Conservation (phyloP, 208 protist species). For the Trypanosoma brucei region DNA sequence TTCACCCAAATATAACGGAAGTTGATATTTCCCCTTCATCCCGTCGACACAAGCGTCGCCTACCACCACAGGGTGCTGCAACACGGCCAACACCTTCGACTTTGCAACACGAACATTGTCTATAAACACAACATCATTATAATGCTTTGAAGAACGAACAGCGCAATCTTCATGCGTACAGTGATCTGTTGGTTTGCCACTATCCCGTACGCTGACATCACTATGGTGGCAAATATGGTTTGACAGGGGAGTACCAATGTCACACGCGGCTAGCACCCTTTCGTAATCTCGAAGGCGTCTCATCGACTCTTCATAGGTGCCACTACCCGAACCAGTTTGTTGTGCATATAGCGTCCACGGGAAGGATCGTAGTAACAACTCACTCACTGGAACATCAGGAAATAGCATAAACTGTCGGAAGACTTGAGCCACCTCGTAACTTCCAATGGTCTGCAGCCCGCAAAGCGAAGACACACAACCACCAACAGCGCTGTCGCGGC, state of each 20-base stretch:
- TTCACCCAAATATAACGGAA: conserved; percentile 50
- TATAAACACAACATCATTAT: conserved; percentile 48
- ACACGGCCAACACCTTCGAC: background rate
- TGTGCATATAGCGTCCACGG: conserved; percentile 58
- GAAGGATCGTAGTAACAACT: conserved; percentile 47
- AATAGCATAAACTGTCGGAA: conserved; percentile 40
- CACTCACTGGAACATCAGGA: conserved; percentile 50
- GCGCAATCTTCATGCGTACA: background rate
- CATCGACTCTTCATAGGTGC: conserved; percentile 25
- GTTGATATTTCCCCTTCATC: conserved; percentile 29
- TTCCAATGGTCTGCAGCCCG: conserved; percentile 40
- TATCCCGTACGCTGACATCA: background rate
- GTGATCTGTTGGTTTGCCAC: background rate
- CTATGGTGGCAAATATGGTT: background rate
- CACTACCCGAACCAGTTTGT: conserved; percentile 32
- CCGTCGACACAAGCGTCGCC: conserved; percentile 57
- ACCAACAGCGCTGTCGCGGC: background rate
- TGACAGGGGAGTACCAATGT: conserved; percentile 19
- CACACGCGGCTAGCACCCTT: conserved; percentile 19
- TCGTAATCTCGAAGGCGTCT: conserved; percentile 22
- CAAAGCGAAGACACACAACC: background rate
- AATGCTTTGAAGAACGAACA: conserved; percentile 22
- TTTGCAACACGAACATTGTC: conserved; percentile 22
- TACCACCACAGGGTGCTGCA: conserved; percentile 23
- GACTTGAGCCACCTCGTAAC: conserved; percentile 48